These are phyloP conservation scores for Coffea canephora DNA, from an alignment of 257 asterid species.

Conservation along the genomic window DNA sequence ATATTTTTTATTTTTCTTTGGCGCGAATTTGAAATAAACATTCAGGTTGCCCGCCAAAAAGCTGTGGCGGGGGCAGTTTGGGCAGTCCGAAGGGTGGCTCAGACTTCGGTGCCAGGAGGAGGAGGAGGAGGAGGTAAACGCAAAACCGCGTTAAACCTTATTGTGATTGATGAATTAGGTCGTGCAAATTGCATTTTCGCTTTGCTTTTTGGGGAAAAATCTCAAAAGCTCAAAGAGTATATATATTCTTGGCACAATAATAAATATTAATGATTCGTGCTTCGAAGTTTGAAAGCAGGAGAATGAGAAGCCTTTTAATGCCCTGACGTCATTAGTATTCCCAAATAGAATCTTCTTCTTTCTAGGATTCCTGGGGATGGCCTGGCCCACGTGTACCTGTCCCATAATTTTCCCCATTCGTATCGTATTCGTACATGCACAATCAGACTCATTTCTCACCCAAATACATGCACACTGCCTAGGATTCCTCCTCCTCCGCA, in stretches of 20 bases:
- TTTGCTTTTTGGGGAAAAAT: neutral
- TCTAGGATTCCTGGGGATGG: constrained; percentile 30
- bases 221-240: neutral
- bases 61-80: constrained; percentile 16
- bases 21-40: constrained; percentile 14
- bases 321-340: neutral
- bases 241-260: neutral
- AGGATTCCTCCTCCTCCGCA: constrained; percentile 13
- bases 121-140: too few species aligned
- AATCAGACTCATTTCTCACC: neutral
- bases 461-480: neutral
- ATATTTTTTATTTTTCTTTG: neutral
- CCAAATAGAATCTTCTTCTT: constrained; percentile 16
- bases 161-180: neutral
- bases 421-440: neutral
- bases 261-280: too few species aligned
- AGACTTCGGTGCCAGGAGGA: neutral
- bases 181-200: neutral
- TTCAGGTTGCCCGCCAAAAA: constrained; percentile 13
- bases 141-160: constrained; percentile 15
- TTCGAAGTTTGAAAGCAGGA: neutral
- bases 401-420: neutral
- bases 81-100: constrained; percentile 19
- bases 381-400: constrained; percentile 19
- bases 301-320: neutral